Evolutionary conservation across 208 protist species (phyloP).

Genomic region (Entamoeba invadens): DNA sequence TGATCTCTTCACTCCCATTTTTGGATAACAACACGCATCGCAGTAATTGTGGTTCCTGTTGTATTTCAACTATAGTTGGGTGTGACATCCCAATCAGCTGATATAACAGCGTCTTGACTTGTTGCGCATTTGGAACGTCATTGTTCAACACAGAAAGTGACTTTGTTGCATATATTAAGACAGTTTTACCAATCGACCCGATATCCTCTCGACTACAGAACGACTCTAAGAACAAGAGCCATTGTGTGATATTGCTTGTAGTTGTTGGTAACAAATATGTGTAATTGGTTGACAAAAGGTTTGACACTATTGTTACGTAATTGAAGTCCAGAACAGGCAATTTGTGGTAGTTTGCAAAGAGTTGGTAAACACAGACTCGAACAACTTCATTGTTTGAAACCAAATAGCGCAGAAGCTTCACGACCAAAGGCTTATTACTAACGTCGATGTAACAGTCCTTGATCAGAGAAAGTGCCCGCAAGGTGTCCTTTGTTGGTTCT

Average conservation of each 20-base stretch:
- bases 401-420: not conserved
- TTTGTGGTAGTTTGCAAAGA: not conserved
- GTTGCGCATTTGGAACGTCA: not conserved
- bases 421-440: not conserved
- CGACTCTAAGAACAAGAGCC: not conserved
- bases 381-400: not conserved
- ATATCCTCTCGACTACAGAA: not conserved
- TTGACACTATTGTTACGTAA: not conserved
- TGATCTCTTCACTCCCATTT: not conserved
- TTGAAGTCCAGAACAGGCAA: not conserved
- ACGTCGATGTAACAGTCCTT: not conserved
- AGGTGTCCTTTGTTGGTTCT: not conserved
- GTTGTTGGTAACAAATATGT: not conserved
- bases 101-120: not conserved
- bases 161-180: not conserved
- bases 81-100: not conserved
- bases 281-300: not conserved
- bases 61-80: not conserved
- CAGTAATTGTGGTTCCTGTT: not conserved
- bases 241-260: not conserved
- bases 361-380: not conserved
- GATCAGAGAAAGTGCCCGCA: not conserved
- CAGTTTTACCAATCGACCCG: not conserved
- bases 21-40: not conserved
- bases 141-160: not conserved